Evolutionary conservation across 768 basidiomycete species (phyloP).

Genomic region (Mycena crocata): DNA sequence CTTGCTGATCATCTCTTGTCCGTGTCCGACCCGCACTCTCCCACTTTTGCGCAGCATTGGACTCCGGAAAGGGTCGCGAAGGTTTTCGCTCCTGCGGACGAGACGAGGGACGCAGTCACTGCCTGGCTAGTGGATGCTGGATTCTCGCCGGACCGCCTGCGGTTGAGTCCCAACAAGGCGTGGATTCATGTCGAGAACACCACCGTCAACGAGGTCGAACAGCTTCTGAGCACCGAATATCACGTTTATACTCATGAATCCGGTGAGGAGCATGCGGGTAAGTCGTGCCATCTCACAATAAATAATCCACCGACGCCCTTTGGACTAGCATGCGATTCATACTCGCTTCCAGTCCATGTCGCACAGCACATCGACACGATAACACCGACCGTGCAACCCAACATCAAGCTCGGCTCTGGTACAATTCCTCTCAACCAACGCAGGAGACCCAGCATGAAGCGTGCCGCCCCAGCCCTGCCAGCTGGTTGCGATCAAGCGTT

Average conservation of each 20-base stretch:
- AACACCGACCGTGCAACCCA: constrained; percentile 49
- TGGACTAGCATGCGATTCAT: constrained; percentile 44
- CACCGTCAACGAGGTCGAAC: constrained; percentile 46
- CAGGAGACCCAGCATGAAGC: constrained; percentile 1
- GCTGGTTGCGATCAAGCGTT: constrained; percentile 39
- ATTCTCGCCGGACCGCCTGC: constrained; percentile 38
- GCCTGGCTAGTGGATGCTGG: constrained; percentile 46
- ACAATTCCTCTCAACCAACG: neutral
- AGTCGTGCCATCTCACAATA: constrained; percentile 13
- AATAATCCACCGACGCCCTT: neutral
- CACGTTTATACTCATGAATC: constrained; percentile 44
- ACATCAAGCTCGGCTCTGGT: constrained; percentile 30
- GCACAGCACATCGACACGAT: constrained; percentile 47
- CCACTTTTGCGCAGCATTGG: constrained; percentile 51
- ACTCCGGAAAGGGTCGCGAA: constrained; percentile 41
- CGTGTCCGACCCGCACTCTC: constrained; percentile 50
- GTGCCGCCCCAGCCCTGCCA: constrained; percentile 20
- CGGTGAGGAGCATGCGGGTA: constrained; percentile 47
- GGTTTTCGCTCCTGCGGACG: constrained; percentile 44
- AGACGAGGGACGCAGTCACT: constrained; percentile 41
- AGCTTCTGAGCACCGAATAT: constrained; percentile 46
- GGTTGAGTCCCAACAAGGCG: constrained; percentile 34
- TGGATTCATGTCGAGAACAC: constrained; percentile 49
- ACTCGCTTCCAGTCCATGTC: constrained; percentile 45
- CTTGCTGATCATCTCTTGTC: constrained; percentile 45